Conservation (phyloP, 2,329 filamentous ascomycete genomes). For the Cryphonectria naterciae region DNA sequence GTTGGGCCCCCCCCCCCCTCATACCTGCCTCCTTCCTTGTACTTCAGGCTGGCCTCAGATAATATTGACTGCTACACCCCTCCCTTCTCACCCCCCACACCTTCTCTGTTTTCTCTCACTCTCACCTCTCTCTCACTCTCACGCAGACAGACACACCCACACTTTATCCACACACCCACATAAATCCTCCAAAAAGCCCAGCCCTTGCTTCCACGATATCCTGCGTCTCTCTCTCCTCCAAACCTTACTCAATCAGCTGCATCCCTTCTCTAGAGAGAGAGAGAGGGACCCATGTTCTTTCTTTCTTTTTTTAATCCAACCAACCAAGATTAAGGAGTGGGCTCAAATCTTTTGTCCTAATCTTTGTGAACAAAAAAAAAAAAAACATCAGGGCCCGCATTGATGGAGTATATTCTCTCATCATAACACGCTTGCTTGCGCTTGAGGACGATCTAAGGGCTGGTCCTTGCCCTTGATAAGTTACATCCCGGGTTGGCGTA, state of each 20-base stretch:
- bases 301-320: too few species aligned
- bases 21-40: neutral
- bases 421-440: neutral
- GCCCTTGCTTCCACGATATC: neutral
- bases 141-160: neutral
- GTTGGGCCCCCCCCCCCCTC: too few species aligned
- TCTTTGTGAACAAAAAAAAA: neutral
- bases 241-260: neutral
- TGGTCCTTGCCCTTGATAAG: slow-evolving; percentile 2
- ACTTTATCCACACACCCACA: neutral
- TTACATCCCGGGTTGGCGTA: slow-evolving; percentile 22
- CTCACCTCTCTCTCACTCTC: neutral
- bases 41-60: neutral
- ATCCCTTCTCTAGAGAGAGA: neutral
- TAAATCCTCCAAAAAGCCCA: neutral
- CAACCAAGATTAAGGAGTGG: neutral
- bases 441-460: neutral
- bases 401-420: neutral
- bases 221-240: neutral
- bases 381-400: neutral
- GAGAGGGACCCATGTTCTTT: too few species aligned
- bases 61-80: neutral
- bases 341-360: neutral
- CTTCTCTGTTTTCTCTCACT: neutral
- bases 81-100: neutral